Percentiles rank a stretch among this genome's conserved stretches.
These are phyloP conservation scores for Lachnellula hyalina DNA, from an alignment of 2,329 filamentous ascomycete species.

Conservation along the genomic window DNA sequence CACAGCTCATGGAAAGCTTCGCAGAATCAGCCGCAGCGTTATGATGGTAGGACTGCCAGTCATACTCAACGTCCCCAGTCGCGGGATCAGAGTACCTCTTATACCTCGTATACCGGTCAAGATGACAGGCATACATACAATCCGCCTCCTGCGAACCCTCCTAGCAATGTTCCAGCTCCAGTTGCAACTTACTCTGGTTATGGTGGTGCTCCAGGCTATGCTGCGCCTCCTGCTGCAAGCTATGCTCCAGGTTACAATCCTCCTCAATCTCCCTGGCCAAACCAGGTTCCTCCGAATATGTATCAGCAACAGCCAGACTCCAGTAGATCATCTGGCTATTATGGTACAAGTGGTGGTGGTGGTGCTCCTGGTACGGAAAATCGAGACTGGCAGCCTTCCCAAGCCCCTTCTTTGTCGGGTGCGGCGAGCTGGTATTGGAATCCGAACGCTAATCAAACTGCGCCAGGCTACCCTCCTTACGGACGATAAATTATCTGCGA, in stretches of 20 bases:
- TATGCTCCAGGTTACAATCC: background rate
- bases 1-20: slow-evolving; percentile 48
- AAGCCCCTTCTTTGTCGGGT: slow-evolving; percentile 7
- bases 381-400: slow-evolving; percentile 5
- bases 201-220: background rate
- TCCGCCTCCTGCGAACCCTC: background rate
- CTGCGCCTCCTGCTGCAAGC: no score
- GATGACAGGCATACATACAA: slow-evolving; percentile 5
- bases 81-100: slow-evolving; percentile 2
- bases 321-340: slow-evolving; percentile 19
- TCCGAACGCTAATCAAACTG: slow-evolving; percentile 4
- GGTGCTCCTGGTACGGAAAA: slow-evolving; percentile 12
- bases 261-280: no score
- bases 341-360: slow-evolving; percentile 6
- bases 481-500: background rate
- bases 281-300: background rate
- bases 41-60: slow-evolving; percentile 25
- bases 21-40: slow-evolving; percentile 28
- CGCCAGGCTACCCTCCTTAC: slow-evolving; percentile 11
- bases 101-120: slow-evolving; percentile 3
- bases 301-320: slow-evolving; percentile 14
- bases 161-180: slow-evolving; percentile 7
- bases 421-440: slow-evolving; percentile 9
- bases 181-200: background rate
- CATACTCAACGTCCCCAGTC: slow-evolving; percentile 10